Evolutionary conservation across 73 alveolate species (phyloP).

Genomic region (Loxodes magnus): DNA sequence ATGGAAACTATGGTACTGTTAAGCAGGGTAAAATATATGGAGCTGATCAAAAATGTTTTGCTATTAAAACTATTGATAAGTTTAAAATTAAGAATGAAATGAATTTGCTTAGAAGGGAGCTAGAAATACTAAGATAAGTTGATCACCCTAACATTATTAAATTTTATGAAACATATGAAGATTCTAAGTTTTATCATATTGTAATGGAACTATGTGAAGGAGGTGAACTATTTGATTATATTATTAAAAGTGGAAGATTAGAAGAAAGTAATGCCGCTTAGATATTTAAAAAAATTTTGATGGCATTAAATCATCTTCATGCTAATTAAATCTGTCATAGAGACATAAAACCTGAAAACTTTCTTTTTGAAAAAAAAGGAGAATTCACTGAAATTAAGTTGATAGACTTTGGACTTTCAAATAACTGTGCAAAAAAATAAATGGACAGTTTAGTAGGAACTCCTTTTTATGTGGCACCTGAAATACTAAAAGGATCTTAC

Average conservation of each 20-base stretch:
- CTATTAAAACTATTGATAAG: conserved; percentile 5
- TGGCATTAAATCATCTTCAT: conserved; percentile 44
- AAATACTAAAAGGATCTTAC: conserved; percentile 13
- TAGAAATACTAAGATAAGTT: conserved; percentile 33
- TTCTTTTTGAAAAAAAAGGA: conserved; percentile 12
- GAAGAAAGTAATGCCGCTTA: conserved; percentile 39
- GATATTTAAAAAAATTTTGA: conserved; percentile 23
- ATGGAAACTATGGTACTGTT: conserved; percentile 8
- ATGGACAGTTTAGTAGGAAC: conserved; percentile 21
- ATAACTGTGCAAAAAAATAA: background rate
- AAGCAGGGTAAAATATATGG: background rate
- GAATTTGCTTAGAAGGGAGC: conserved; percentile 41
- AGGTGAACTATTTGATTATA: conserved; percentile 38
- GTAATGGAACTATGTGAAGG: conserved; percentile 61
- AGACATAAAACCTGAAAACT: conserved; percentile 42
- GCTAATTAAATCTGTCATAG: conserved; percentile 26
- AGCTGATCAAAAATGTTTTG: background rate
- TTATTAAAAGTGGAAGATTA: conserved; percentile 31
- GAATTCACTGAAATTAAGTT: conserved; percentile 6
- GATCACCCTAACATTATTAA: conserved; percentile 56
- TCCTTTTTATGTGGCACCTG: conserved; percentile 27
- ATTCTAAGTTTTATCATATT: conserved; percentile 36
- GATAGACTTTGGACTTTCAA: conserved; percentile 18
- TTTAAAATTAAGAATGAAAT: conserved; percentile 5
- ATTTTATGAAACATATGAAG: conserved; percentile 56